Evolutionary conservation across 1,284 basidiomycete species (phyloP).

Genomic region (Phellopilus nigrolimitatus): DNA sequence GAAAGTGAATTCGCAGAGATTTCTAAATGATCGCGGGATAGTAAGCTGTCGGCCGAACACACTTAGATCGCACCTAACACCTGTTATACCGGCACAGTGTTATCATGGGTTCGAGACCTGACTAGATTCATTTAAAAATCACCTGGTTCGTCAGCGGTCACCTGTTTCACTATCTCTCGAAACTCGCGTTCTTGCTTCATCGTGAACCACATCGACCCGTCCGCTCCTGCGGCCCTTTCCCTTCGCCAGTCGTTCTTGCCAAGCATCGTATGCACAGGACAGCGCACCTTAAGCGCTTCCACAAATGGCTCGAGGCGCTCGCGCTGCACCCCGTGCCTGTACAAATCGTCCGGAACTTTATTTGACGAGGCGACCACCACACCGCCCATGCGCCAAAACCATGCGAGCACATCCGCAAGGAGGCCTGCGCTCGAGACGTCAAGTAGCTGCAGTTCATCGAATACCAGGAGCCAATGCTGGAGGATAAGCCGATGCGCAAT

Average conservation of each 20-base stretch:
- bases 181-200: constrained; percentile 27
- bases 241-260: constrained; percentile 41
- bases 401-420: constrained; percentile 65
- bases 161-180: constrained; percentile 20
- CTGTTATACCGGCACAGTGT: too few species aligned
- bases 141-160: constrained; percentile 9
- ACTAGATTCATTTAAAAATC: too few species aligned
- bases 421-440: constrained; percentile 64
- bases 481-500: constrained; percentile 48
- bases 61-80: constrained; percentile 8
- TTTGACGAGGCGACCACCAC: constrained; percentile 55
- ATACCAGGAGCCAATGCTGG: constrained; percentile 54
- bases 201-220: constrained; percentile 34
- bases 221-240: constrained; percentile 22
- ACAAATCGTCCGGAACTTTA: constrained; percentile 63
- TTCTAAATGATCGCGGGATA: constrained; percentile 43
- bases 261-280: constrained; percentile 54
- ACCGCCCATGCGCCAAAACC: constrained; percentile 75
- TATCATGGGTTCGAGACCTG: too few species aligned
- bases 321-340: constrained; percentile 64
- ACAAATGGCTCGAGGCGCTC: constrained; percentile 63
- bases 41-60: constrained; percentile 44
- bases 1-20: constrained; percentile 53
- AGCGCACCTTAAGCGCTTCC: constrained; percentile 56
- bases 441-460: constrained; percentile 71